Percentiles rank a stretch among this genome's conserved stretches.
Evolutionary conservation across 2,329 filamentous ascomycete species (phyloP).

Genomic region (Calycina marina): DNA sequence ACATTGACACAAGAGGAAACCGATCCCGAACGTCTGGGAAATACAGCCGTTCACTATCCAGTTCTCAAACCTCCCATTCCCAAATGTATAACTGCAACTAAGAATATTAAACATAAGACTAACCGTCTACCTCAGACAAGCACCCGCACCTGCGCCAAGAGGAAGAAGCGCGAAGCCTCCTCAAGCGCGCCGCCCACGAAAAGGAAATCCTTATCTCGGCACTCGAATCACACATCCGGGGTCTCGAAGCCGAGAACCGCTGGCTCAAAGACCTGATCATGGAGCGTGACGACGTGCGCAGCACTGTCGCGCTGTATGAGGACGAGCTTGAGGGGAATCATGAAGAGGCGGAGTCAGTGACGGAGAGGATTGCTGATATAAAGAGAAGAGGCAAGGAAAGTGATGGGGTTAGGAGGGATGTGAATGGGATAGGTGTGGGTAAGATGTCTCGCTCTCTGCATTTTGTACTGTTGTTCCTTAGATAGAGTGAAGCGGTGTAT

Average conservation of each 20-base stretch:
- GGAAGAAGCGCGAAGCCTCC: conserved; percentile 82
- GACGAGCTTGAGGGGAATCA: conserved; percentile 22
- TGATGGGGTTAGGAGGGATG: neutral
- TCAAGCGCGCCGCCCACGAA: conserved; percentile 68
- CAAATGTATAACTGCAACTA: too few relatives aligned
- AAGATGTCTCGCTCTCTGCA: too few relatives aligned
- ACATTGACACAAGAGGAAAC: neutral
- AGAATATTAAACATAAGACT: too few relatives aligned
- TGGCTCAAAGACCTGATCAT: conserved; percentile 68
- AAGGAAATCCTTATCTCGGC: conserved; percentile 61
- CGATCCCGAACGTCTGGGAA: neutral
- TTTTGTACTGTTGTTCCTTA: too few relatives aligned
- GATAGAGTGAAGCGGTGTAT: too few relatives aligned
- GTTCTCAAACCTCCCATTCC: neutral
- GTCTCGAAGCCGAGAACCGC: conserved; percentile 67
- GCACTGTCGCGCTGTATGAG: conserved; percentile 22
- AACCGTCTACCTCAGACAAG: conserved; percentile 34
- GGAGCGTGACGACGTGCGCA: conserved; percentile 50
- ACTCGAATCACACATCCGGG: conserved; percentile 56
- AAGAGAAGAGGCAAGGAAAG: neutral
- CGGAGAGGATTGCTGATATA: conserved; percentile 1
- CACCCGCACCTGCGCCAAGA: conserved; percentile 82
- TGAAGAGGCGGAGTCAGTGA: conserved; percentile 11
- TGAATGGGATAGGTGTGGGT: neutral
- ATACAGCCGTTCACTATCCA: neutral